Percentiles rank a stretch among this genome's conserved stretches.
These are phyloP conservation scores for Cadophora malorum DNA, from an alignment of 2,329 filamentous ascomycete species.

Conservation along the genomic window DNA sequence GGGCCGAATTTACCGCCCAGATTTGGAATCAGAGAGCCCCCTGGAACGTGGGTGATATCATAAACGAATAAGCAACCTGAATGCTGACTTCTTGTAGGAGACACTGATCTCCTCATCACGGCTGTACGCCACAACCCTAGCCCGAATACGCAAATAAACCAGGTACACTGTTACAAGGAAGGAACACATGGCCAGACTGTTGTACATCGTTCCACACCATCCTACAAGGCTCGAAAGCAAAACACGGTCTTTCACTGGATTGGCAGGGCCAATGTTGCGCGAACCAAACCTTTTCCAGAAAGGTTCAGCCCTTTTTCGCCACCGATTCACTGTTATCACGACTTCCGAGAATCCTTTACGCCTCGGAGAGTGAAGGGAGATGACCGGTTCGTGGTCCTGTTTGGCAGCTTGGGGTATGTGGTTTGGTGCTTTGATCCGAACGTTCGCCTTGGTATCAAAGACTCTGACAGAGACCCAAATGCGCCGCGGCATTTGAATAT, in stretches of 20 bases:
- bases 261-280: neutral
- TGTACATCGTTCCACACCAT: neutral
- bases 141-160: neutral
- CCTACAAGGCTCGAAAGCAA: neutral
- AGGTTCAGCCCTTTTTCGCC: neutral
- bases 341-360: neutral
- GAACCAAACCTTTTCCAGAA: neutral
- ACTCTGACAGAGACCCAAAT: slow-evolving; percentile 1
- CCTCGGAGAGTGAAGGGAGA: slow-evolving; percentile 26
- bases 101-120: neutral
- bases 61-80: neutral
- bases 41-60: neutral
- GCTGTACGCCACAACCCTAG: neutral
- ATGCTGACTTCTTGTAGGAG: neutral
- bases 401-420: slow-evolving; percentile 25
- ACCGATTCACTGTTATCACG: neutral
- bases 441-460: slow-evolving; percentile 16
- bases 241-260: neutral
- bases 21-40: neutral
- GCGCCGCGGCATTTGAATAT: neutral
- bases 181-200: neutral
- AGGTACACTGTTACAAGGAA: slow-evolving; percentile 3
- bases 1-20: slow-evolving; percentile 4
- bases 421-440: slow-evolving; percentile 38
- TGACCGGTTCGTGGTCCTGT: slow-evolving; percentile 37